Percentiles rank a stretch among this genome's conserved stretches.
Evolutionary conservation across 2,329 filamentous ascomycete genomes (phyloP).

Genomic region (Lecanicillium sp.): DNA sequence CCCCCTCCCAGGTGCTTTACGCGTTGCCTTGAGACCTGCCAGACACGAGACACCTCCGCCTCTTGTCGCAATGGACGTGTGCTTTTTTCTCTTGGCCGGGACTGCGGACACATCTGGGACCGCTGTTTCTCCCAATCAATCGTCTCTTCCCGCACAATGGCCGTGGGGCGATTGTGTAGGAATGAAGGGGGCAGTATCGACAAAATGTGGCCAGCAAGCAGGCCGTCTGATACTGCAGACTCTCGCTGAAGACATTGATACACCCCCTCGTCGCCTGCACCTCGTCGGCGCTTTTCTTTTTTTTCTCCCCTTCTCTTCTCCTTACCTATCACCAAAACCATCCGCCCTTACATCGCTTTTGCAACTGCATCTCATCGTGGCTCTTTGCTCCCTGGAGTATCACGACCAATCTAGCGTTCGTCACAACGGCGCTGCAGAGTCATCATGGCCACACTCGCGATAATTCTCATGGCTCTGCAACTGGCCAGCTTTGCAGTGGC

Average conservation of each 20-base stretch:
- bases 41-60: conserved; percentile 28
- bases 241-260: conserved; percentile 17
- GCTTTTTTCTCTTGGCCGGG: conserved; percentile 13
- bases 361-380: conserved; percentile 15
- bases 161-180: conserved; percentile 20
- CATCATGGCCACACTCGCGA: conserved; percentile 26
- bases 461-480: conserved; percentile 22
- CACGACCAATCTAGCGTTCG: conserved; percentile 19
- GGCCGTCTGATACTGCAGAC: conserved; percentile 16
- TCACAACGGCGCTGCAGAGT: conserved; percentile 13
- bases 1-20: conserved; percentile 5
- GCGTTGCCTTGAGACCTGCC: background rate
- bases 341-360: conserved; percentile 12
- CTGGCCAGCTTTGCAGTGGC: conserved; percentile 21
- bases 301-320: conserved; percentile 14
- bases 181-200: conserved; percentile 34
- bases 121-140: background rate
- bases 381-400: conserved; percentile 12
- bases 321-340: conserved; percentile 16
- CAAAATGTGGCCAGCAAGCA: conserved; percentile 25
- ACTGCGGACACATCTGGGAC: no score
- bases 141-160: conserved; percentile 7
- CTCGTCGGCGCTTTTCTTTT: conserved; percentile 11
- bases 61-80: conserved; percentile 24
- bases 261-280: conserved; percentile 16